A percentile compares a stretch with the other conserved stretches of the same genome.
phyloP scores from a whole-genome alignment of 352 stramenopile species.

The Phytophthora litchii region DNA sequence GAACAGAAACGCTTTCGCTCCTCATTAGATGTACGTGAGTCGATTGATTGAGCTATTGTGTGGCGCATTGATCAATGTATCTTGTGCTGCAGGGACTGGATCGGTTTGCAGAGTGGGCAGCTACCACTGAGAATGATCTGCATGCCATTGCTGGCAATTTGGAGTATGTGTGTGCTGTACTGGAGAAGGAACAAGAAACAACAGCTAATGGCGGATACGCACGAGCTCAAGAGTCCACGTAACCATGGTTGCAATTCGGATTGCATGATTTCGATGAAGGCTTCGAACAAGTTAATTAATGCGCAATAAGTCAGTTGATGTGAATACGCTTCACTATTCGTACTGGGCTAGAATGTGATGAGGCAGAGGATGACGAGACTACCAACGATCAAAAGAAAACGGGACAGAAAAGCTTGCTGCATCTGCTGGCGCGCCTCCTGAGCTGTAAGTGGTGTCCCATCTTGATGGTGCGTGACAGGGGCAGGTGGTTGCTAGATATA shows the following conservation, averaged over 20 bases:
- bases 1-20: constrained; percentile 68
- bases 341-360: constrained; percentile 54
- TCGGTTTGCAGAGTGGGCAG: constrained; percentile 63
- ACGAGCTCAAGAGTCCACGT: constrained; percentile 29
- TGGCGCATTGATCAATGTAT: background rate
- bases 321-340: background rate
- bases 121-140: constrained; percentile 49
- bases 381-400: constrained; percentile 69
- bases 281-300: constrained; percentile 6
- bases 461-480: constrained; percentile 43
- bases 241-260: constrained; percentile 2
- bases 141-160: constrained; percentile 65
- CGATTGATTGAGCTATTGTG: background rate
- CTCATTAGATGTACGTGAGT: constrained; percentile 40
- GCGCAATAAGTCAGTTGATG: constrained; percentile 5
- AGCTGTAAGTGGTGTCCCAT: constrained; percentile 54
- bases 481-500: constrained; percentile 39
- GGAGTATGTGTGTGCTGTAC: constrained; percentile 70
- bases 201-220: constrained; percentile 28
- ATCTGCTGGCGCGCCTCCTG: constrained; percentile 66
- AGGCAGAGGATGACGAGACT: constrained; percentile 77
- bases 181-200: constrained; percentile 56
- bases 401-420: constrained; percentile 78
- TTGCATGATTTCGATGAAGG: no score
- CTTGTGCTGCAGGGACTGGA: constrained; percentile 43